Base-by-base conservation (phyloP, 1,284 basidiomycete genomes). In the Vanrija sp. region DNA sequence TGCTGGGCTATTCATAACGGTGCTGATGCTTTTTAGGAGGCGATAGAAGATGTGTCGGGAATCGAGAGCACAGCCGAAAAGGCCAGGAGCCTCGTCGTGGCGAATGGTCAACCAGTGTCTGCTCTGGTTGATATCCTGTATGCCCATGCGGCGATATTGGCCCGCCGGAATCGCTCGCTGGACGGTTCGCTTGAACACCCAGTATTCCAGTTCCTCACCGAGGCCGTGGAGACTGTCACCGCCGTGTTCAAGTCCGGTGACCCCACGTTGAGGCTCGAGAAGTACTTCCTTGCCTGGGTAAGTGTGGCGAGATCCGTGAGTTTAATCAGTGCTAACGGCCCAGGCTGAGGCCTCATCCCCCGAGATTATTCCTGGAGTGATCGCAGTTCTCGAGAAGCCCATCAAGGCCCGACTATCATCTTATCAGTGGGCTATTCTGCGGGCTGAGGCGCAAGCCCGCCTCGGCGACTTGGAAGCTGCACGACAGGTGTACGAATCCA, bases 231-330 rank as follows among this genome's bases (percentile, higher is more conserved):
- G 12, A 49, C 56, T 12, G 56, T 73, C 6, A 53, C 60, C 35
- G 71, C 58, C 80, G 79, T 76, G 12, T 72, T 72, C 24, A 69
- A 75, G 39, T 61, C 71, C 6, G 83, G 83, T 6, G 84, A 85
- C 64, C 70, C 81, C 4, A 76, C 84, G 23, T 77, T 89, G 49
- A 82, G 87, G 37, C 73, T 96, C 35, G 92, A 96, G 69, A 91
- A 88, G 64, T 89, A 85, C 68, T 78, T 91, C 18, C 79, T 85
- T 31, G 80, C 83, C 45, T 77, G 89, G 54, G 91, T 92, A 67
- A 60, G 86, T 79, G 19, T 6, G 42, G n/a, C 22, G 1, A 6
- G 24, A 9, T 31, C 31, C 2, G 31, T 31, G 6, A 6, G 14
- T 23, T 36, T 9, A n/a, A 4, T 49, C 2, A 16, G 24, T 9